Conservation (phyloP, 805 yeast genomes). For the Schwanniomyces pseudopolymorphus region DNA sequence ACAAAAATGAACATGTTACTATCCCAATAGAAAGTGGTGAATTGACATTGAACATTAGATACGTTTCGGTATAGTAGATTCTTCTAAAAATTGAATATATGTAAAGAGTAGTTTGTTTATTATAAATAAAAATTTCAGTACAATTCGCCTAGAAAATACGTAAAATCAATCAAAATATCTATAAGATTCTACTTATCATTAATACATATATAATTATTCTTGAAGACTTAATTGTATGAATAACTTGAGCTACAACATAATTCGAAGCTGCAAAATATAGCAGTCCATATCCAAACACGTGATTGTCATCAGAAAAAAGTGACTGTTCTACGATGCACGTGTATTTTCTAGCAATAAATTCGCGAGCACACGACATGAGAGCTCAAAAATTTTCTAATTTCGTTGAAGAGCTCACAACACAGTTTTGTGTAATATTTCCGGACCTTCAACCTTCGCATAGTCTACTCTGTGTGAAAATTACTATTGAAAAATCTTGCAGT, state of each 20-base stretch:
- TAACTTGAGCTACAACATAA: no score
- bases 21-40: slow-evolving; percentile 38
- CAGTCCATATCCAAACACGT: background rate
- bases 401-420: background rate
- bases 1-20: slow-evolving; percentile 41
- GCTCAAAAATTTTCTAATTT: background rate
- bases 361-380: background rate
- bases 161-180: no score
- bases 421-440: slow-evolving; percentile 2
- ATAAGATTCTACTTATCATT: no score
- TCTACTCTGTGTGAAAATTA: slow-evolving; percentile 4
- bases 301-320: background rate
- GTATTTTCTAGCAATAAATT: background rate
- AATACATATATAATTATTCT: no score
- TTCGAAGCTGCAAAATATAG: background rate
- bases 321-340: background rate
- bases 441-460: slow-evolving; percentile 1
- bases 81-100: background rate
- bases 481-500: slow-evolving; percentile 8
- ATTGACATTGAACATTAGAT: slow-evolving; percentile 41
- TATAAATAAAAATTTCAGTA: background rate
- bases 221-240: no score
- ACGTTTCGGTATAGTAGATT: slow-evolving; percentile 11
- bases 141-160: no score
- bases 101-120: slow-evolving; percentile 5